Conservation (phyloP, 176 grass and related monocot genomes). For the Aegilops speltoides region DNA sequence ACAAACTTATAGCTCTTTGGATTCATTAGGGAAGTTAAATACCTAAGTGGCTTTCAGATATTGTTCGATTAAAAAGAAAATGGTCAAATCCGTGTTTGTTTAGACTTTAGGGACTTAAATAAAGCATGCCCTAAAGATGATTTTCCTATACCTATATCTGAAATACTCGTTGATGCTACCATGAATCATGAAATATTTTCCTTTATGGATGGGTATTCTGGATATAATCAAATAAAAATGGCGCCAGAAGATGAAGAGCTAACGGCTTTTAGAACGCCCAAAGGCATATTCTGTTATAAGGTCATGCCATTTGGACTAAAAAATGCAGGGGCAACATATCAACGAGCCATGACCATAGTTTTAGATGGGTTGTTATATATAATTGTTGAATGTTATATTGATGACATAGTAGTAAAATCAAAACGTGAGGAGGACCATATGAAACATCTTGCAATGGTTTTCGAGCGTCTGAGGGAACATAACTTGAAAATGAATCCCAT, state of each 20-base stretch:
- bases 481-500: background rate
- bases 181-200: no score
- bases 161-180: background rate
- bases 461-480: background rate
- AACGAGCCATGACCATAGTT: background rate
- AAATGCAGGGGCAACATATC: background rate
- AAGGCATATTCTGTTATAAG: no score
- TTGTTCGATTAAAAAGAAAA: background rate
- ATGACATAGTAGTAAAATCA: conserved; percentile 14
- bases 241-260: background rate
- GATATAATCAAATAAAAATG: no score
- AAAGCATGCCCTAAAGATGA: background rate
- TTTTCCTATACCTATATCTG: background rate
- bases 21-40: no score
- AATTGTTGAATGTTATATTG: background rate
- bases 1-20: no score
- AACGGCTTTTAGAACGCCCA: background rate
- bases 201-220: no score
- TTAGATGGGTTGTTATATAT: background rate
- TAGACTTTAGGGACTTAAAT: background rate
- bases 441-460: background rate
- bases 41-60: background rate
- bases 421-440: background rate
- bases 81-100: background rate
- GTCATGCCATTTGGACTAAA: no score